Evolutionary conservation across 129 eudicot species (phyloP), one percentile per base, ranked within the genome.

Genomic region (Flaveria bidentis): DNA sequence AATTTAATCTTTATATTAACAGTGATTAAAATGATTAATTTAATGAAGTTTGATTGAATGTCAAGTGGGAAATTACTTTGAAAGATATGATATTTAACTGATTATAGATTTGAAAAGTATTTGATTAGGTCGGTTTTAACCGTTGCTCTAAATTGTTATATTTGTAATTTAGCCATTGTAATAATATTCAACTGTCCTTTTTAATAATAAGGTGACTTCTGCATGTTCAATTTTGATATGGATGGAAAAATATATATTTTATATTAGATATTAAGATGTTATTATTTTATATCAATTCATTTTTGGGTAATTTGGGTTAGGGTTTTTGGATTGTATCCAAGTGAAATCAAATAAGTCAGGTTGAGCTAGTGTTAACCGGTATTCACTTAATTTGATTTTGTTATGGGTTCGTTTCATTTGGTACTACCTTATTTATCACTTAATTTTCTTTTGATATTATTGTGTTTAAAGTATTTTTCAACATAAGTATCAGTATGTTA

Each of bases 111-210:
- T 64, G 1, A 66, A 30, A 50, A 30, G 28, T 1, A 15, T 12
- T 53, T 41, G 28, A n/a, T 36, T 39, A 72, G 76, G 53, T 30
- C 42, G 26, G 8, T 53, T 72, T 72, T 55, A 72, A 72, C 76
- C 52, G 17, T 72, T 72, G 76, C 67, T 33, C 4, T 18, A 55
- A 56, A 72, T 72, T 72, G 39, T 53, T 56, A 18, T 39, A 39
- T 36, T 55, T 72, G 76, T 72, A 72, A 9, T 39, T 17, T 53
- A 56, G 49, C 45, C 68, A 63, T 63, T 14, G 30, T 51, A 15
- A 51, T 55, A 55, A 3, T 45, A 14, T 8, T 45, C 13, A 7
- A 45, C 2, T 14, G 10, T 45, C 13, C 50, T 0, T 45, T 45
- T 45, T 45, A 45, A 45, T 45, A 45, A 45, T 45, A 9, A 3